Base-by-base conservation (phyloP, 805 yeast species). In the Pachysolen tannophilus region DNA sequence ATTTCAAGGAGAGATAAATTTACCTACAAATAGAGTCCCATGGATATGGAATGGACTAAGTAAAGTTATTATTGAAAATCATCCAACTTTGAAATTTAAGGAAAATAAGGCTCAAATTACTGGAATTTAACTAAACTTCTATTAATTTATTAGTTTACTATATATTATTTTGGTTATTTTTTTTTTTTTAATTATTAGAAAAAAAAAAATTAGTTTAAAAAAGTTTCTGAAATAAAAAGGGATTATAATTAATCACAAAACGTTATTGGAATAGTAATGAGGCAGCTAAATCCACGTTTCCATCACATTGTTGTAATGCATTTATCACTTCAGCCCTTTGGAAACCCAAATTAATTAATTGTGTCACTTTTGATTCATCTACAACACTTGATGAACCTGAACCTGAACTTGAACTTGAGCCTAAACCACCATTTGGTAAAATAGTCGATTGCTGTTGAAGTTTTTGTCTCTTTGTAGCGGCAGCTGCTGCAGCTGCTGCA, bases 271-370 rank as follows among this genome's bases (percentile, higher is more conserved):
- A 86, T 32, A 87, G 60, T 32, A 82, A 48, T 1, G 94, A 75
- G 1, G 96, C 97, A 0, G 97, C 97, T 42, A 78, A 44, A 35
- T 90, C 97, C 1, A 82, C 73, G 49, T 88, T 82, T 7, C 95
- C 95, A 19, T 69, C 65, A 2, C 94, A 72, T 40, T 64, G 69
- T 19, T 64, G 60, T 34, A 90, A 60, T 0, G 96, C 95, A 3
- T 56, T 48, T 3, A 77, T 55, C 0, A 80, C 92, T 43, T 82
- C 78, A 2, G 57, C 52, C 44, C 76, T 65, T 3, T 79, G 56
- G 47, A 87, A 86, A 0, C 97, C 97, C 41, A 90, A 60, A 11
- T 67, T 67, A 32, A 72, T 67, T 35, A 88, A 61, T 34, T 69
- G 73, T 19, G 56, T 47, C 4, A 59, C 46, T 38, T 59, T 57